phyloP scores from a whole-genome alignment of 495 filamentous ascomycete species.

The Penicillium canescens region DNA sequence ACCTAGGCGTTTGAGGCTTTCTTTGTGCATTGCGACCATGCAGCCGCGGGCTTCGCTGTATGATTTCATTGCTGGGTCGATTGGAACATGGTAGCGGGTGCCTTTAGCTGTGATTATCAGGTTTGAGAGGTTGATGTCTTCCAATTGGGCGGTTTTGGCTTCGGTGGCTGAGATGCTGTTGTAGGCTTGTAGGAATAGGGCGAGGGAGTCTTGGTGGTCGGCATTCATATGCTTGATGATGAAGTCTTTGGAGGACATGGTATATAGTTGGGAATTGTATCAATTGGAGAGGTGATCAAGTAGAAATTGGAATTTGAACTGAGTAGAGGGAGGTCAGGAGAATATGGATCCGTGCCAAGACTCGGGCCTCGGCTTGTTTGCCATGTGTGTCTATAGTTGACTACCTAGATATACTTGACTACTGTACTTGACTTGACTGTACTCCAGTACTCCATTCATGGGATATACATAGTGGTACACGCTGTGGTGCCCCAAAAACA shows the following conservation, averaged over 20 bases:
- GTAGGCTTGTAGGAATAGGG: constrained; percentile 67
- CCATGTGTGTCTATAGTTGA: neutral
- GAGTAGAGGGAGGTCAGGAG: neutral
- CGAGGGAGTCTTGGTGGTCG: constrained; percentile 67
- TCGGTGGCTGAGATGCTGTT: constrained; percentile 44
- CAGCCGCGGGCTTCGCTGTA: constrained; percentile 62
- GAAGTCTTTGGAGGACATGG: constrained; percentile 52
- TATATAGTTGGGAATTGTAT: neutral
- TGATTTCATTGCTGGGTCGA: constrained; percentile 62
- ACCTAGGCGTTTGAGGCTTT: constrained; percentile 52
- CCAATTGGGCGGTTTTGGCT: constrained; percentile 52
- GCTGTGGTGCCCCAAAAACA: neutral
- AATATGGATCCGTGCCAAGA: constrained; percentile 18
- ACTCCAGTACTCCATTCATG: neutral
- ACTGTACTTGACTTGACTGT: neutral
- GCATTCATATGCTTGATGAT: constrained; percentile 81
- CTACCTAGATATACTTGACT: neutral
- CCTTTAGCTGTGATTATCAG: constrained; percentile 53
- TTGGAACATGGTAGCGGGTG: constrained; percentile 54
- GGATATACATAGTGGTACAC: constrained; percentile 4
- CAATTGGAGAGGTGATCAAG: neutral
- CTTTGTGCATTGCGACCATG: constrained; percentile 67
- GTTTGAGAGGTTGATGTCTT: constrained; percentile 57
- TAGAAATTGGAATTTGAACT: neutral
- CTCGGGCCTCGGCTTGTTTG: constrained; percentile 19